Evolutionary conservation across 2,329 filamentous ascomycete species (phyloP).

Genomic region (Phoma sp.): DNA sequence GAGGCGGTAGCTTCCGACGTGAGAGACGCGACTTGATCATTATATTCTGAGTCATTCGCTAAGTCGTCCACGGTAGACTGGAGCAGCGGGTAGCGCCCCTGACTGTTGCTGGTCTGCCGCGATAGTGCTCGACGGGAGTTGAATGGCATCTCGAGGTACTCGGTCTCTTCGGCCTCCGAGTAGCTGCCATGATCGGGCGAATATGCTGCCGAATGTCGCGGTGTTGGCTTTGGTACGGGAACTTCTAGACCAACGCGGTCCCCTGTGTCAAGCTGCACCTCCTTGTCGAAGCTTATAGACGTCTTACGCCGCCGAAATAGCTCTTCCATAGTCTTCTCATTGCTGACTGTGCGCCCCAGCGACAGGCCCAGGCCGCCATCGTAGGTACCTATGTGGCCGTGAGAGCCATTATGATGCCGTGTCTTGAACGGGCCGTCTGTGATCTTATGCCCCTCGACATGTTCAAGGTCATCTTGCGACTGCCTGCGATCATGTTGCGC

Average conservation of each 20-base stretch:
- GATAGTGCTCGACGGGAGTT: conserved; percentile 27
- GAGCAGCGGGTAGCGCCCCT: conserved; percentile 44
- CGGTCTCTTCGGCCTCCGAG: conserved; percentile 42
- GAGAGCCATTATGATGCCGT: conserved; percentile 24
- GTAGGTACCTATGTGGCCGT: conserved; percentile 24
- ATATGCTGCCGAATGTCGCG: conserved; percentile 26
- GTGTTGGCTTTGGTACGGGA: conserved; percentile 43
- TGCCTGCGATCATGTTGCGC: conserved; percentile 30
- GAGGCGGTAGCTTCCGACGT: conserved; percentile 53
- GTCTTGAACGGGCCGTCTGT: conserved; percentile 25
- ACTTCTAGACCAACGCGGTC: conserved; percentile 46
- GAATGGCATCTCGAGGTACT: conserved; percentile 41
- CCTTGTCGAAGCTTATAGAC: conserved; percentile 50
- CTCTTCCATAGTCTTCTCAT: conserved; percentile 34
- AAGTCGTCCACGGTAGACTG: conserved; percentile 44
- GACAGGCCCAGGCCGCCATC: conserved; percentile 26
- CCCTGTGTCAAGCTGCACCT: conserved; percentile 50
- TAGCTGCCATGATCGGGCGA: conserved; percentile 36
- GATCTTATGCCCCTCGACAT: conserved; percentile 26
- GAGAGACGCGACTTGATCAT: conserved; percentile 48
- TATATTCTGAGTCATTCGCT: conserved; percentile 32
- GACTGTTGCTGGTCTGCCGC: conserved; percentile 29
- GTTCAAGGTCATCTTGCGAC: conserved; percentile 30
- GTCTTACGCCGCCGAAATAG: conserved; percentile 42
- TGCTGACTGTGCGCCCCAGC: conserved; percentile 30